Percentiles rank a stretch among this genome's conserved stretches.
These are phyloP conservation scores for Metschnikowia koreensis DNA, from an alignment of 805 yeast genomes.

Conservation along the genomic window DNA sequence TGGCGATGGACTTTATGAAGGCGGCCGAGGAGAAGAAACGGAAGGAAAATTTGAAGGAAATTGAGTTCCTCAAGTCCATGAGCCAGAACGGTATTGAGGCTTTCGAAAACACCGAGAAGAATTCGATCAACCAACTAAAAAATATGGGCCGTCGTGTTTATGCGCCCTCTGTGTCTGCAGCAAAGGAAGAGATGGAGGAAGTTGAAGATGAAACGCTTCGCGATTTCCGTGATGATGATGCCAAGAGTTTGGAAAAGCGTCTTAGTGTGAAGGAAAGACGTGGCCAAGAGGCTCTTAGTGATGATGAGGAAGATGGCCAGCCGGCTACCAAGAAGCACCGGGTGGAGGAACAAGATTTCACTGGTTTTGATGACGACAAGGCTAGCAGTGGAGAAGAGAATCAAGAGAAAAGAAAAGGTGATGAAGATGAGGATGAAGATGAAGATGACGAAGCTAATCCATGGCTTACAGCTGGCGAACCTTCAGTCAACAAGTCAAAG, in stretches of 20 bases:
- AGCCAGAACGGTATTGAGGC: conserved; percentile 43
- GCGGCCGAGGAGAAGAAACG: conserved; percentile 75
- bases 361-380: conserved; percentile 13
- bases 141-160: conserved; percentile 82
- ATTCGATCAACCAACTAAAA: conserved; percentile 47
- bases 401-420: background rate
- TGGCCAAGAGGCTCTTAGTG: conserved; percentile 19
- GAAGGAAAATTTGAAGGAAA: conserved; percentile 54
- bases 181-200: conserved; percentile 31
- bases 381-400: conserved; percentile 8
- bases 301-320: conserved; percentile 1
- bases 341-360: conserved; percentile 12
- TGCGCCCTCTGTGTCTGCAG: conserved; percentile 57
- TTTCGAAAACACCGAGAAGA: conserved; percentile 31
- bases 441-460: conserved; percentile 30
- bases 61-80: conserved; percentile 49
- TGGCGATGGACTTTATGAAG: conserved; percentile 94
- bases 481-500: conserved; percentile 27
- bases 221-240: conserved; percentile 53
- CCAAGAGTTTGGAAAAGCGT: conserved; percentile 44
- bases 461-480: conserved; percentile 29
- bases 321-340: conserved; percentile 13
- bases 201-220: conserved; percentile 23
- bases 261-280: conserved; percentile 11
- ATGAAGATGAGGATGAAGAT: conserved; percentile 10